Evolutionary conservation across 768 basidiomycete genomes (phyloP).

Genomic region (Calocera cornea): DNA sequence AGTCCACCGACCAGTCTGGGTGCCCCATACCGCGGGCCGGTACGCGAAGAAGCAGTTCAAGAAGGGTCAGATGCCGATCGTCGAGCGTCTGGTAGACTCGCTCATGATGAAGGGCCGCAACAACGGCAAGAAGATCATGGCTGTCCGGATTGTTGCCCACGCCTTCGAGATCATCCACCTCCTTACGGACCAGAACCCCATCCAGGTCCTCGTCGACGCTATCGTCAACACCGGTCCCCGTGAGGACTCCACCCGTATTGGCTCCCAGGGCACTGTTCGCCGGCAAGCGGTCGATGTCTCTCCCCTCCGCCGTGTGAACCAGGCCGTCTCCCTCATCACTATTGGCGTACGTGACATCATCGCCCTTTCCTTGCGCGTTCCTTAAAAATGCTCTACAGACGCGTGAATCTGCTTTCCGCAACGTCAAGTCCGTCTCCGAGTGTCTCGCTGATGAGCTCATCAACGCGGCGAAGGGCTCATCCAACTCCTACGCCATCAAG

Average conservation of each 20-base stretch:
- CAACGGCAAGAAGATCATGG: slow-evolving; percentile 98
- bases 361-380: slow-evolving; percentile 5
- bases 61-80: slow-evolving; percentile 99
- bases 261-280: slow-evolving; percentile 98
- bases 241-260: slow-evolving; percentile 99
- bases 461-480: slow-evolving; percentile 99
- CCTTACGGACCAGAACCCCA: slow-evolving; percentile 98
- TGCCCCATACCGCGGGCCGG: slow-evolving; percentile 97
- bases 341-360: slow-evolving; percentile 57
- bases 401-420: slow-evolving; percentile 99
- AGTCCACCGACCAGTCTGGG: slow-evolving; percentile 91
- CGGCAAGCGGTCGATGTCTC: slow-evolving; percentile 99
- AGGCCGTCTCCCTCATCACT: slow-evolving; percentile 88
- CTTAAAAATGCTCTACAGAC: slow-evolving; percentile 41
- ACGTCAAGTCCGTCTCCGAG: slow-evolving; percentile 98
- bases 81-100: slow-evolving; percentile 97
- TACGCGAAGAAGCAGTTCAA: slow-evolving; percentile 99
- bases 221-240: slow-evolving; percentile 99
- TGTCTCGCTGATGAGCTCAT: slow-evolving; percentile 98
- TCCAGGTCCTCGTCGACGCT: slow-evolving; percentile 96
- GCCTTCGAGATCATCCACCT: slow-evolving; percentile 99
- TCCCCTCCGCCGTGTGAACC: slow-evolving; percentile 94
- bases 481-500: slow-evolving; percentile 99
- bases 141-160: slow-evolving; percentile 98
- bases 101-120: slow-evolving; percentile 99